Conservation (phyloP, 2,329 filamentous ascomycete genomes). For the Alternaria metachromatica region DNA sequence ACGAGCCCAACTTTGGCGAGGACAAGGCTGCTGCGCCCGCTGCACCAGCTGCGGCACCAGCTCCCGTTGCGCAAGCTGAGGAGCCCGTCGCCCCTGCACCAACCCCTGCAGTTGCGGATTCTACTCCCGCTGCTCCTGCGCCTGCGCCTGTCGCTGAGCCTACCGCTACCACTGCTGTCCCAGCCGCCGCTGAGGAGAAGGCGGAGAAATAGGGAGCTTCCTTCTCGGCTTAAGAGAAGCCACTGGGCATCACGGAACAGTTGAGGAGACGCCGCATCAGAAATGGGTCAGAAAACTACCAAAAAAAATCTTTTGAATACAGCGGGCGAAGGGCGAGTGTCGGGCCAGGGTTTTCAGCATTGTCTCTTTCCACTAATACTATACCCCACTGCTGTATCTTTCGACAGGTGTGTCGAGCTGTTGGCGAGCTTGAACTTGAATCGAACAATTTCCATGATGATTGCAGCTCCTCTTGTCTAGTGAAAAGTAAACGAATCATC, state of each 20-base stretch:
- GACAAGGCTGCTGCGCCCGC: constrained; percentile 20
- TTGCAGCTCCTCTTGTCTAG: background rate
- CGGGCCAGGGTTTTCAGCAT: constrained; percentile 3
- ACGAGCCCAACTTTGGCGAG: constrained; percentile 38
- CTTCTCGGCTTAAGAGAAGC: background rate
- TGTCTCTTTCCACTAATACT: constrained; percentile 37
- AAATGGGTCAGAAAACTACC: background rate
- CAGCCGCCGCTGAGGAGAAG: constrained; percentile 6
- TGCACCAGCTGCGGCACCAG: constrained; percentile 20
- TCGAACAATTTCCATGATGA: background rate
- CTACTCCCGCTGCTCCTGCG: background rate
- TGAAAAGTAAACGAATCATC: background rate
- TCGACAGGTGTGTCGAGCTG: constrained; percentile 19
- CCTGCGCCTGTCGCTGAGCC: background rate
- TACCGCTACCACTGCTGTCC: background rate
- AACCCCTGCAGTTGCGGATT: background rate
- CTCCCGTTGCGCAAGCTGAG: constrained; percentile 5
- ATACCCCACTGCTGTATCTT: constrained; percentile 41
- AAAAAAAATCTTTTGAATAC: background rate
- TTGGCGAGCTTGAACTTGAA: constrained; percentile 1
- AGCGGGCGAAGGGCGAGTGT: background rate
- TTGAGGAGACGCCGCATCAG: background rate
- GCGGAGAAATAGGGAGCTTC: constrained; percentile 1
- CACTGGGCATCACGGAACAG: background rate
- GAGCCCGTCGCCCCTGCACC: constrained; percentile 1